Evolutionary conservation across 1,284 basidiomycete species (phyloP).

Genomic region (Tilletiaria anomala): DNA sequence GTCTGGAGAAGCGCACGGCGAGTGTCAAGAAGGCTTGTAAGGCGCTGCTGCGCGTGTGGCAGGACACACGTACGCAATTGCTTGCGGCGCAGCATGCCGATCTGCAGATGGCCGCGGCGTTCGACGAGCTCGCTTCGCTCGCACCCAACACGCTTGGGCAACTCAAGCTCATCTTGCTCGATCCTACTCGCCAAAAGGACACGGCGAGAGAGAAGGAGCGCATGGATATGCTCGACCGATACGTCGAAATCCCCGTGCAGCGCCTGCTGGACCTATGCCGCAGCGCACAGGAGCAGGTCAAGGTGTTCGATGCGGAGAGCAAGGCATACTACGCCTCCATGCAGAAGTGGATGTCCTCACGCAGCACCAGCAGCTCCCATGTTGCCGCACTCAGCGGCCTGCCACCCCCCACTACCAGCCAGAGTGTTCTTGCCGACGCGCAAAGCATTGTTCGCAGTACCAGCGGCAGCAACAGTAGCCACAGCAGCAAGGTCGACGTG

Average conservation of each 20-base stretch:
- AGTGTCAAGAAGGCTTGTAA: constrained; percentile 15
- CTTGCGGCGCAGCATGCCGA: constrained; percentile 10
- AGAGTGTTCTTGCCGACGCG: background rate
- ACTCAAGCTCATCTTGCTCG: constrained; percentile 5
- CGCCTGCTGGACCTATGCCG: constrained; percentile 15
- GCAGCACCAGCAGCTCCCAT: too few species aligned
- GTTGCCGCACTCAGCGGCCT: background rate
- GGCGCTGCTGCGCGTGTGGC: constrained; percentile 9
- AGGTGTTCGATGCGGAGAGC: constrained; percentile 18
- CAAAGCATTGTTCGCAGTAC: background rate
- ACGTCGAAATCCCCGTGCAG: constrained; percentile 14
- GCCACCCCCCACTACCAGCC: background rate
- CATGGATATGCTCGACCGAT: constrained; percentile 6
- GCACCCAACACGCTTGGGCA: constrained; percentile 12
- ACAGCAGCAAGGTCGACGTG: too few species aligned
- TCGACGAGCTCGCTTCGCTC: constrained; percentile 10
- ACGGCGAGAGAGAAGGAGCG: constrained; percentile 8
- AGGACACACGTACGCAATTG: constrained; percentile 7
- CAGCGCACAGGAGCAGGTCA: constrained; percentile 10
- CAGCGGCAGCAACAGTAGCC: constrained; percentile 9
- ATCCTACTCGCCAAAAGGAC: constrained; percentile 4
- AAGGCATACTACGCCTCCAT: constrained; percentile 26
- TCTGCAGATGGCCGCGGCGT: constrained; percentile 10
- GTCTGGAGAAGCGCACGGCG: constrained; percentile 18
- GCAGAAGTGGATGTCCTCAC: constrained; percentile 33